Percentiles rank a stretch among this genome's conserved stretches.
phyloP scores from a whole-genome alignment of 805 yeast genomes.

The Wickerhamiella australiensis region DNA sequence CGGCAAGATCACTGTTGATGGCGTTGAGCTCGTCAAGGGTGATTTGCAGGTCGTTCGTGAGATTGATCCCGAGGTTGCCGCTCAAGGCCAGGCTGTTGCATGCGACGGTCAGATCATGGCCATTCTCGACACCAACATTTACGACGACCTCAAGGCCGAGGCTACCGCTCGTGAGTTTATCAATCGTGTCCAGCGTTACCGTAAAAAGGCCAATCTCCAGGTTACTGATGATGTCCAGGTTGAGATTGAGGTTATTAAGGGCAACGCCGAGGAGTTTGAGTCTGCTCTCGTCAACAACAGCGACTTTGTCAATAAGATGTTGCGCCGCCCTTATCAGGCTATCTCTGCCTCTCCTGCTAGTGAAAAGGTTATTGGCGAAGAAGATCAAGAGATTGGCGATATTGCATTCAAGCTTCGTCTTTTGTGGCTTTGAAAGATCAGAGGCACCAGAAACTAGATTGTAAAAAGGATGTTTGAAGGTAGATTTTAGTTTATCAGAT shows the following conservation, averaged over 20 bases:
- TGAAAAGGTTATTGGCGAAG: constrained; percentile 59
- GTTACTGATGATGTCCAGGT: constrained; percentile 92
- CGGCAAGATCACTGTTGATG: constrained; percentile 76
- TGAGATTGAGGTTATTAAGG: constrained; percentile 57
- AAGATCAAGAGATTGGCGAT: constrained; percentile 71
- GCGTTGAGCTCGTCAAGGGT: constrained; percentile 73
- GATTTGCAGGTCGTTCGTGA: constrained; percentile 87
- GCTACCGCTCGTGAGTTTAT: constrained; percentile 93
- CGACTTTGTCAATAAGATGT: constrained; percentile 61
- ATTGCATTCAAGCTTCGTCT: constrained; percentile 68
- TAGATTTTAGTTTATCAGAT: no score
- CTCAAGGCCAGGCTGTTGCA: constrained; percentile 72
- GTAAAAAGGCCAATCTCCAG: constrained; percentile 90
- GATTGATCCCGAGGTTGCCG: constrained; percentile 47
- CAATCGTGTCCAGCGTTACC: constrained; percentile 92
- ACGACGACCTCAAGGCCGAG: constrained; percentile 81
- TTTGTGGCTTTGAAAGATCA: constrained; percentile 39
- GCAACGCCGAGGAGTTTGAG: constrained; percentile 39
- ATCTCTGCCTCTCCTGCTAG: constrained; percentile 33
- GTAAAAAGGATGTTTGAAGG: no score
- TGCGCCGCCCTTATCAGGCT: constrained; percentile 51
- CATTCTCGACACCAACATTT: constrained; percentile 74
- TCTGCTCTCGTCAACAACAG: constrained; percentile 50
- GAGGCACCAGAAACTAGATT: no score
- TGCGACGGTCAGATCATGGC: constrained; percentile 81